Conservation (phyloP, 1,139 yeast species). For the Geotrichum citri-aurantii region DNA sequence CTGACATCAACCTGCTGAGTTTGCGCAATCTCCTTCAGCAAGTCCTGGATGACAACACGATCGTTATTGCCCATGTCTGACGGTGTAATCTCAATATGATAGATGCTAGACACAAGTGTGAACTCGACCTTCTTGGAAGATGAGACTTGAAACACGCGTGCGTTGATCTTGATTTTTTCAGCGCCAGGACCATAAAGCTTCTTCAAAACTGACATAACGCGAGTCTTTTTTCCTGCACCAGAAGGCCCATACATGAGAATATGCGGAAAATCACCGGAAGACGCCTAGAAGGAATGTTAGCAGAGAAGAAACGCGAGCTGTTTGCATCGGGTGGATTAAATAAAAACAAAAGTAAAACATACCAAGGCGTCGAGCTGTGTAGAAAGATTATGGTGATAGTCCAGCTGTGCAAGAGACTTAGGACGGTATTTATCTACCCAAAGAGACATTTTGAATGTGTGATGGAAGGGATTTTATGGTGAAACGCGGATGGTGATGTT, state of each 20-base stretch:
- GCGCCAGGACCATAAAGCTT: conserved; percentile 81
- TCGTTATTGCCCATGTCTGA: conserved; percentile 95
- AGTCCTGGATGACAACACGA: conserved; percentile 87
- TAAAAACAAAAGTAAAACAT: neutral
- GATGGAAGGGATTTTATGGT: neutral
- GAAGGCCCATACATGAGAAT: conserved; percentile 88
- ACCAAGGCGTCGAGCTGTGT: conserved; percentile 53
- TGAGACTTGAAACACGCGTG: conserved; percentile 68
- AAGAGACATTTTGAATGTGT: conserved; percentile 55
- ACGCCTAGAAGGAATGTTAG: conserved; percentile 11
- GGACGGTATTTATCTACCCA: conserved; percentile 98
- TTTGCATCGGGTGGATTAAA: neutral
- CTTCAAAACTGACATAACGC: conserved; percentile 73
- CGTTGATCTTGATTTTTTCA: conserved; percentile 81
- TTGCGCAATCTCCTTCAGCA: conserved; percentile 89
- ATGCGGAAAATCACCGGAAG: conserved; percentile 88
- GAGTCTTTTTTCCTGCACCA: conserved; percentile 95
- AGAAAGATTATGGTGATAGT: conserved; percentile 64
- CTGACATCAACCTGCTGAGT: conserved; percentile 85
- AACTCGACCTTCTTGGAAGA: conserved; percentile 76
- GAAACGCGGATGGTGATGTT: neutral
- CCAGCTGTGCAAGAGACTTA: conserved; percentile 52
- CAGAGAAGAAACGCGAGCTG: neutral
- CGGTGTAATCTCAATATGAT: conserved; percentile 93
- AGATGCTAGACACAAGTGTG: conserved; percentile 82